Evolutionary conservation across 805 yeast species (phyloP), one percentile per base, ranked within the genome.

Genomic region (Saccharomycopsis malanga): DNA sequence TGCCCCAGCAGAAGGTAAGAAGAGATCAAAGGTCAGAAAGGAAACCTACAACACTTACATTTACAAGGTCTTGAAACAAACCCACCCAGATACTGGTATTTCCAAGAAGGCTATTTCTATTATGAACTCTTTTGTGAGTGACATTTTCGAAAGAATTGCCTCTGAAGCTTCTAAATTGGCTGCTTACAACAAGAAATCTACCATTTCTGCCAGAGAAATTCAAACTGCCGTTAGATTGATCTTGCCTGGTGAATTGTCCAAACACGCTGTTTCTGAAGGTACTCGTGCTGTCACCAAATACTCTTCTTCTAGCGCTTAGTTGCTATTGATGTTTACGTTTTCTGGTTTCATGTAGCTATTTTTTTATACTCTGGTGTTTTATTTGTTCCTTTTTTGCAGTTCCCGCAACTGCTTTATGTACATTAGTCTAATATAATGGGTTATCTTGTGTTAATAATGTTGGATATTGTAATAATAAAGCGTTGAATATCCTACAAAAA

Each of bases 81-180:
- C 96, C 55, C 97, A 89, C 74, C 97, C 97, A 71, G 97, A 89
- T 71, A 89, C 98, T 56, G 97, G 97, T 87, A 89, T 89, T 69
- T 89, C 97, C 62, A 95, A 88, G 75, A 86, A 87, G 69, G 96
- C 97, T 57, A 89, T 91, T 96, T 87, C 96, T 58, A 91, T 91
- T 70, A 83, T 89, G 91, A 91, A 91, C 84, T 91, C 97, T 39
- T 91, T 91, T 63, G 97, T 91, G 61, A 89, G 88, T 75, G 96
- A 89, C 73, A 87, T 89, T 68, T 89, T 89, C 67, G 97, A 89
- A 78, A 89, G 98, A 78, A 85, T 89, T 63, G 97, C 97, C 61
- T 73, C 89, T 62, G 97, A 89, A 77, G 96, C 97, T 62, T 89
- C 97, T 58, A 89, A 89, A 76, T 81, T 89, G 63, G 97, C 97